Base-by-base conservation (phyloP, 768 basidiomycete genomes). In the Lanmaoa pseudosensibilis region DNA sequence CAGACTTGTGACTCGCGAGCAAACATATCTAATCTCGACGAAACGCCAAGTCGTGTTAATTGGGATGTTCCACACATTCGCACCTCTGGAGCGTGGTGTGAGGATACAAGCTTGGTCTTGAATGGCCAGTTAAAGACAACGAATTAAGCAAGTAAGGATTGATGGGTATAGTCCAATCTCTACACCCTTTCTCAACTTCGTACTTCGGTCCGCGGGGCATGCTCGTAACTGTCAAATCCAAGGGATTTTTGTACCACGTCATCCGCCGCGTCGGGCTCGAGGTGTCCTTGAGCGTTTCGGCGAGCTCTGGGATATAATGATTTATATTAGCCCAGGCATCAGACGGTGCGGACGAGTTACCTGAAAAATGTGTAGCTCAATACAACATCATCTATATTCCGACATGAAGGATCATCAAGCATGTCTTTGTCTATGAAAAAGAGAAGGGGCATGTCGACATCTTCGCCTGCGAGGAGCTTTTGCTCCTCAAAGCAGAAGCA, bases 401-500 rank as follows among this genome's bases (percentile, higher is more conserved):
- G 80, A 74, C 95, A 92, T 3, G 86, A 73, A 1, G 94, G 94
- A 62, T 99, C 97, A 43, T 99, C 95, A 37, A 95, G 78, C 52
- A 97, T 87, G 69, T 98, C 97, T 61, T 93, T 91, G 78, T 99
- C 97, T 63, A 99, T 96, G 78, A 99, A 99, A 77, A 99, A 99
- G 54, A 99, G 82, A 19, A 99, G 80, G 3, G 97, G 97, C 83
- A 99, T 92, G 73, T 99, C 97, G 34, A 99, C 90, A 74, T 98
- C 94, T 75, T 99, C 97, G 30, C 89, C 88, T 0, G 95, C 94
- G 25, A 97, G 78, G 11, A 99, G 83, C 64, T 87, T 90, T 73
- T 99, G 97, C 70, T 99, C 97, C 71, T 99, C 97, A 63, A 99
- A 99, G 74, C 97, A 99, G 78, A 99, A 99, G 63, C 97, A 99